phyloP scores from a whole-genome alignment of 371 early-diverging fungal genomes.

The Rhizopus delemar region DNA sequence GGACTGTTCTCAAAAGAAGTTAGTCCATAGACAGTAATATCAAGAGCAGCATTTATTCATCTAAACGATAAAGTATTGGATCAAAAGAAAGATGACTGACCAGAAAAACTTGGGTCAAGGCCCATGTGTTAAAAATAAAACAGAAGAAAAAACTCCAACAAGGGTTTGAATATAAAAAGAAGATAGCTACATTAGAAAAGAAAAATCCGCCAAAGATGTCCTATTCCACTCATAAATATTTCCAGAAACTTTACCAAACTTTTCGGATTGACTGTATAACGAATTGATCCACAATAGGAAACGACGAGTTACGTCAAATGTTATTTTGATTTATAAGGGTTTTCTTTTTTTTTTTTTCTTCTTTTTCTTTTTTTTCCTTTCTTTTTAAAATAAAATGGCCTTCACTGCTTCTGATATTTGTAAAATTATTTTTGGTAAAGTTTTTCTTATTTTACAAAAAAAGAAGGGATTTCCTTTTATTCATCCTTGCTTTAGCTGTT shows the following conservation, averaged over 20 bases:
- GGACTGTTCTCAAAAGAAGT: too few species aligned
- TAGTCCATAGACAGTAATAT: too few species aligned
- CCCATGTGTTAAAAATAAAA: too few species aligned
- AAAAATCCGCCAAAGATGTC: background rate
- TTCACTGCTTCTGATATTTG: conserved; percentile 29
- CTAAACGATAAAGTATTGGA: too few species aligned
- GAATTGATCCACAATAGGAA: background rate
- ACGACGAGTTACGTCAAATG: background rate
- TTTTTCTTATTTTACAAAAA: background rate
- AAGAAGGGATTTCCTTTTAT: background rate
- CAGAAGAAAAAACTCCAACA: too few species aligned
- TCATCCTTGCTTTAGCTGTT: conserved; percentile 34
- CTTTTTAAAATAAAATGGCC: conserved; percentile 20
- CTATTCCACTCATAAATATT: background rate
- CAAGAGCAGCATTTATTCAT: too few species aligned
- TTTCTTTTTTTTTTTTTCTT: conserved; percentile 1
- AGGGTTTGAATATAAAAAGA: too few species aligned
- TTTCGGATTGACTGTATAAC: too few species aligned
- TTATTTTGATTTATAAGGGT: background rate
- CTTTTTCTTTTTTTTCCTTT: background rate
- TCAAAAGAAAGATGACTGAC: too few species aligned
- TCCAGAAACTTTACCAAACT: background rate
- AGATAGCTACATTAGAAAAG: too few species aligned
- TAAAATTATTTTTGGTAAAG: conserved; percentile 33
- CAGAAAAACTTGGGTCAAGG: too few species aligned